Conservation (phyloP, 768 basidiomycete genomes). For the Boletus sp. region DNA sequence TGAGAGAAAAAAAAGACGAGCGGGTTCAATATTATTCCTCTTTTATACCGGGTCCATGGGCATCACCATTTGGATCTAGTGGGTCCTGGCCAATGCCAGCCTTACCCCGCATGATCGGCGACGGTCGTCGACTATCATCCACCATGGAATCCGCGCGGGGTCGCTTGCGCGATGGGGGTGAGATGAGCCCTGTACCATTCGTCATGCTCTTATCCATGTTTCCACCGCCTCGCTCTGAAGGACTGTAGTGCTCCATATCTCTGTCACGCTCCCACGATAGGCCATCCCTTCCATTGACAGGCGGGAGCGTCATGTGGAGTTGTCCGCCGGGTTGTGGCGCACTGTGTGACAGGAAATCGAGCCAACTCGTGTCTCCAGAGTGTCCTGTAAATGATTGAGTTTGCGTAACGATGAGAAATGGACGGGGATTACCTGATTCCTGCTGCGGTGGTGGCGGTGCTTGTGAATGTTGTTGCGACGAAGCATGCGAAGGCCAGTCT, state of each 20-base stretch:
- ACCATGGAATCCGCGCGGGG: constrained; percentile 21
- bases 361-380: constrained; percentile 31
- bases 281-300: constrained; percentile 22
- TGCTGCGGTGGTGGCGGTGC: constrained; percentile 20
- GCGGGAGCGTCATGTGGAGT: constrained; percentile 30
- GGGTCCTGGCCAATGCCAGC: constrained; percentile 15
- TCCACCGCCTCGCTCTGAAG: constrained; percentile 27
- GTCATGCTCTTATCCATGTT: constrained; percentile 16
- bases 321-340: constrained; percentile 23
- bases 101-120: constrained; percentile 17
- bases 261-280: constrained; percentile 33
- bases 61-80: constrained; percentile 14
- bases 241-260: constrained; percentile 26
- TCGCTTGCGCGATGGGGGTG: constrained; percentile 29
- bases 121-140: constrained; percentile 20
- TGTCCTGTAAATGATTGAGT: constrained; percentile 17
- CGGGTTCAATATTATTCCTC: constrained; percentile 20
- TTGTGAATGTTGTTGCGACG: constrained; percentile 23
- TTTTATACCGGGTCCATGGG: constrained; percentile 23
- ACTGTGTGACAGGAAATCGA: constrained; percentile 32
- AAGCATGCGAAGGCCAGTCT: constrained; percentile 34
- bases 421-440: constrained; percentile 15
- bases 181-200: constrained; percentile 19
- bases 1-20: neutral
- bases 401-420: neutral